Evolutionary conservation across 495 filamentous ascomycete species (phyloP).

Genomic region (Podospora conica): DNA sequence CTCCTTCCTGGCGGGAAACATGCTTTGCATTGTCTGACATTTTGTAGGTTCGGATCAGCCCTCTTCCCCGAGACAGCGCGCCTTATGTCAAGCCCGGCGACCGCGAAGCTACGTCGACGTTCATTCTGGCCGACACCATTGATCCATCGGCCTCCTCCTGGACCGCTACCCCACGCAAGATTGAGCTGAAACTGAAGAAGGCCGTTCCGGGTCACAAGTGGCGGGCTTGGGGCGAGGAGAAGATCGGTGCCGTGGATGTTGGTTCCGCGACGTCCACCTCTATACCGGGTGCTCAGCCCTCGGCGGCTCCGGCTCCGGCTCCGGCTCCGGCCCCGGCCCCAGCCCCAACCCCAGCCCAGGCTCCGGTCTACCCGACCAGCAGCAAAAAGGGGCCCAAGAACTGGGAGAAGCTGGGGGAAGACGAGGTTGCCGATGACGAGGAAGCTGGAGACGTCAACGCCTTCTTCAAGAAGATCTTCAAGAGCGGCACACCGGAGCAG

Average conservation of each 20-base stretch:
- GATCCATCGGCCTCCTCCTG: conserved; percentile 52
- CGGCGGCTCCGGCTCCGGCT: background rate
- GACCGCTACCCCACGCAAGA: conserved; percentile 69
- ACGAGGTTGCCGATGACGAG: conserved; percentile 44
- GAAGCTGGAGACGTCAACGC: conserved; percentile 63
- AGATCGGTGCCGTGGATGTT: conserved; percentile 11
- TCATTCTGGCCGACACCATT: conserved; percentile 65
- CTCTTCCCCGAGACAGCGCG: conserved; percentile 23
- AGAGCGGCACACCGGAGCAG: conserved; percentile 69
- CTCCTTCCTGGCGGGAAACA: background rate
- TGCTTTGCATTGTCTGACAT: conserved; percentile 4
- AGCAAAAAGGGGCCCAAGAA: conserved; percentile 78
- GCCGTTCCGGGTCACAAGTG: conserved; percentile 64
- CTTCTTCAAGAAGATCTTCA: conserved; percentile 93
- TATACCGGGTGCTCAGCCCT: background rate
- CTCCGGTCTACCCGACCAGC: conserved; percentile 80
- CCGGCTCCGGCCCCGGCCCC: background rate
- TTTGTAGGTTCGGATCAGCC: conserved; percentile 20
- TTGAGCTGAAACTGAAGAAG: conserved; percentile 77
- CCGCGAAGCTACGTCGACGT: conserved; percentile 43
- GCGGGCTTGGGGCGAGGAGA: conserved; percentile 41
- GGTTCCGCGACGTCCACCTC: background rate
- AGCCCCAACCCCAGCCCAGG: background rate
- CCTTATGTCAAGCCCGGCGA: conserved; percentile 24
- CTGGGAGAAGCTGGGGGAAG: conserved; percentile 72